These are phyloP conservation scores for Leccinum aurantiacum DNA, from an alignment of 768 basidiomycete species.

Conservation along the genomic window DNA sequence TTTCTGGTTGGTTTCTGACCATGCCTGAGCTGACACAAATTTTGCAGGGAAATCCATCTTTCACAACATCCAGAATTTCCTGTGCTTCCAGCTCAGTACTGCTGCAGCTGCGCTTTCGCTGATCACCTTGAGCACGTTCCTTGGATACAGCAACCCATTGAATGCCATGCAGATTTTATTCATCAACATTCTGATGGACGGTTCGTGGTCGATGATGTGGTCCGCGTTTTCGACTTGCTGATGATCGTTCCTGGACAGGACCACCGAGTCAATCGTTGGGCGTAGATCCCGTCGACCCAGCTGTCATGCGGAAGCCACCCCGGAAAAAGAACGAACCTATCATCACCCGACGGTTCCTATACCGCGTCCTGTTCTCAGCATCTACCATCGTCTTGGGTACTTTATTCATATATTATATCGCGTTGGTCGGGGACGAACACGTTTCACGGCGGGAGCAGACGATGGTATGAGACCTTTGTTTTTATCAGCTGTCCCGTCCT, in stretches of 20 bases:
- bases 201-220: constrained; percentile 38
- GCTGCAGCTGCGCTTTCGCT: constrained; percentile 95
- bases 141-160: constrained; percentile 87
- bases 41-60: constrained; percentile 89
- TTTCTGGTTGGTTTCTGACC: not conserved
- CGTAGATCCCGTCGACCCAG: constrained; percentile 93
- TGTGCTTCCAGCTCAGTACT: constrained; percentile 95
- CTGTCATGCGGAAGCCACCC: constrained; percentile 92
- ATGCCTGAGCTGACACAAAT: constrained; percentile 1
- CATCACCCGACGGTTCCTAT: constrained; percentile 69
- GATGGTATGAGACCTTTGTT: constrained; percentile 61
- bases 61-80: constrained; percentile 98
- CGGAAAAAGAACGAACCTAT: constrained; percentile 89
- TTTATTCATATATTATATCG: constrained; percentile 81
- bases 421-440: constrained; percentile 71
- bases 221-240: not conserved
- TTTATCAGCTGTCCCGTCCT: not conserved
- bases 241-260: constrained; percentile 43
- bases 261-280: constrained; percentile 95
- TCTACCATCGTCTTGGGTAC: constrained; percentile 89
- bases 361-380: constrained; percentile 89
- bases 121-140: constrained; percentile 90
- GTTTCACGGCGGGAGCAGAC: constrained; percentile 91
- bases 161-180: constrained; percentile 99
- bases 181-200: constrained; percentile 99